Conservation (phyloP, 1,139 yeast species). For the Pichia sp. region DNA sequence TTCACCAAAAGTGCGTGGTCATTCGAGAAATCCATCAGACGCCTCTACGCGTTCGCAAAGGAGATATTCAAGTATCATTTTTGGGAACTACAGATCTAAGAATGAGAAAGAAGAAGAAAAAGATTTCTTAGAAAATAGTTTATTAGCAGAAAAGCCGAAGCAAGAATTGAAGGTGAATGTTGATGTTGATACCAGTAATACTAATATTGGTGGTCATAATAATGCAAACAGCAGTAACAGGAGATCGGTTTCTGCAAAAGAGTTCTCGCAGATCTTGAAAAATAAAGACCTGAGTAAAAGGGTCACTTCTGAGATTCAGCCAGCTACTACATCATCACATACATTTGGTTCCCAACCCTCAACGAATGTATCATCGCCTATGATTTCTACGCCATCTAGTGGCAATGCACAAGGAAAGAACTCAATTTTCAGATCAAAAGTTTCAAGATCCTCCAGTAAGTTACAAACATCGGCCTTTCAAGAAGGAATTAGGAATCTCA, state of each 20-base stretch:
- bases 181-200: not conserved
- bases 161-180: no score
- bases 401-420: not conserved
- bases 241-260: constrained; percentile 33
- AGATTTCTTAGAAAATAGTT: not conserved
- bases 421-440: constrained; percentile 13
- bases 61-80: constrained; percentile 16
- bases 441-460: constrained; percentile 26
- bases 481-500: constrained; percentile 75
- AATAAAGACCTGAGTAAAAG: constrained; percentile 18
- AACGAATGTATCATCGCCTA: not conserved
- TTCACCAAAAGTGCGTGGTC: constrained; percentile 1
- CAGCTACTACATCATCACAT: not conserved
- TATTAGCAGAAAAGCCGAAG: no score
- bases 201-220: not conserved
- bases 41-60: constrained; percentile 8
- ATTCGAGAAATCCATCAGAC: constrained; percentile 6
- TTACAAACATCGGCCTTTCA: constrained; percentile 79
- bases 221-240: not conserved
- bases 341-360: not conserved
- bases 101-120: not conserved
- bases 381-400: not conserved
- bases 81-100: not conserved
- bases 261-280: constrained; percentile 18
- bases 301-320: constrained; percentile 13